phyloP scores from a whole-genome alignment of 768 basidiomycete species.

The Mycena metata region DNA sequence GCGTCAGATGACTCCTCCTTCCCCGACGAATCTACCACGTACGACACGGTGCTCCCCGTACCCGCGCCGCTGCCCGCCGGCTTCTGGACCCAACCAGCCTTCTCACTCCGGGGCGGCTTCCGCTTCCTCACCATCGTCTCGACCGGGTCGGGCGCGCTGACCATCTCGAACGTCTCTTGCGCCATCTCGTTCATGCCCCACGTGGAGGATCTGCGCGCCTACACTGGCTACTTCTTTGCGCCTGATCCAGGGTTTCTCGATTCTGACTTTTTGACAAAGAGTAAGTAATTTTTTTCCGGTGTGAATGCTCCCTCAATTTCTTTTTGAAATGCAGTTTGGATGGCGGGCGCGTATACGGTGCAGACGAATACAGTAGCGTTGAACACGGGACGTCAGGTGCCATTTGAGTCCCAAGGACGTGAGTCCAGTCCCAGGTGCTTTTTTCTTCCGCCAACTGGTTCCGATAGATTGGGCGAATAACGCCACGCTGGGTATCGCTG shows the following conservation, averaged over 20 bases:
- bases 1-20: constrained; percentile 68
- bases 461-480: constrained; percentile 66
- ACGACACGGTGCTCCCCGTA: constrained; percentile 58
- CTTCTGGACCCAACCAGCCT: constrained; percentile 63
- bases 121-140: constrained; percentile 66
- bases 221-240: constrained; percentile 67
- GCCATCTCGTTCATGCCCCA: constrained; percentile 69
- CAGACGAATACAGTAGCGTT: constrained; percentile 68
- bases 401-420: constrained; percentile 61
- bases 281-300: constrained; percentile 39
- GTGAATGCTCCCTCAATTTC: background rate
- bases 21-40: constrained; percentile 59
- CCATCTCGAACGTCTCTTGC: constrained; percentile 64
- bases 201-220: constrained; percentile 60
- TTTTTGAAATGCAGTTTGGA: constrained; percentile 60
- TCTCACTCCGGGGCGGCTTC: constrained; percentile 64
- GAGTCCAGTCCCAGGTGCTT: constrained; percentile 15
- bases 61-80: constrained; percentile 53
- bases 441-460: background rate
- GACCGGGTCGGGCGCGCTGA: constrained; percentile 47
- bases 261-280: constrained; percentile 63
- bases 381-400: constrained; percentile 64
- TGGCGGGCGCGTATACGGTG: constrained; percentile 72
- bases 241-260: constrained; percentile 60
- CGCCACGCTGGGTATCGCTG: constrained; percentile 66